phyloP scores from a whole-genome alignment of 768 basidiomycete genomes.

The Macrolepiota albuminosa region DNA sequence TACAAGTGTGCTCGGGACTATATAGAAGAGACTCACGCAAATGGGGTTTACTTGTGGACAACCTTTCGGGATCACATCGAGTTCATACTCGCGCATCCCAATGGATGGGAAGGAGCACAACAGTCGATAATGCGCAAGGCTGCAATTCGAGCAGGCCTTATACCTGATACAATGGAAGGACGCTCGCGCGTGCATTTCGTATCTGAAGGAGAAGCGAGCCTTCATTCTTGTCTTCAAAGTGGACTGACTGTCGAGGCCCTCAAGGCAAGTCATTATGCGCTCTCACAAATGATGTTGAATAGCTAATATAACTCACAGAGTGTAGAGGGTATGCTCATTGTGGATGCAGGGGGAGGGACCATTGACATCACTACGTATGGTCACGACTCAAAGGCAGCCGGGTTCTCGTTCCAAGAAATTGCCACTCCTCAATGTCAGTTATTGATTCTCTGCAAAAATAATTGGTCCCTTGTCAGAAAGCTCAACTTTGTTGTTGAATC shows the following conservation, averaged over 20 bases:
- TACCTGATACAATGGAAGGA: slow-evolving; percentile 33
- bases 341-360: slow-evolving; percentile 61
- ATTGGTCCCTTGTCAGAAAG: background rate
- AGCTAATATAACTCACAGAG: slow-evolving; percentile 21
- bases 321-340: slow-evolving; percentile 42
- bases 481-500: background rate
- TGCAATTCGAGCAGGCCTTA: slow-evolving; percentile 42
- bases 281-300: background rate
- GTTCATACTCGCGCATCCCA: slow-evolving; percentile 49
- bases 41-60: slow-evolving; percentile 34
- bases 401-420: slow-evolving; percentile 40
- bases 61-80: slow-evolving; percentile 35
- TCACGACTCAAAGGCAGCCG: slow-evolving; percentile 17
- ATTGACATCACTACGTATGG: slow-evolving; percentile 54
- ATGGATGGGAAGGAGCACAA: slow-evolving; percentile 58
- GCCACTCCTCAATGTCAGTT: slow-evolving; percentile 37
- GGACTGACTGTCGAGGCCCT: slow-evolving; percentile 33
- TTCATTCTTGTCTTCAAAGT: slow-evolving; percentile 46
- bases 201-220: slow-evolving; percentile 59
- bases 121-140: slow-evolving; percentile 50
- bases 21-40: slow-evolving; percentile 41
- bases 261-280: slow-evolving; percentile 16
- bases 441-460: background rate
- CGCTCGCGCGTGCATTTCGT: slow-evolving; percentile 47
- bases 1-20: slow-evolving; percentile 36